phyloP scores from a whole-genome alignment of 2,329 filamentous ascomycete genomes.

The Trichoderma breve region DNA sequence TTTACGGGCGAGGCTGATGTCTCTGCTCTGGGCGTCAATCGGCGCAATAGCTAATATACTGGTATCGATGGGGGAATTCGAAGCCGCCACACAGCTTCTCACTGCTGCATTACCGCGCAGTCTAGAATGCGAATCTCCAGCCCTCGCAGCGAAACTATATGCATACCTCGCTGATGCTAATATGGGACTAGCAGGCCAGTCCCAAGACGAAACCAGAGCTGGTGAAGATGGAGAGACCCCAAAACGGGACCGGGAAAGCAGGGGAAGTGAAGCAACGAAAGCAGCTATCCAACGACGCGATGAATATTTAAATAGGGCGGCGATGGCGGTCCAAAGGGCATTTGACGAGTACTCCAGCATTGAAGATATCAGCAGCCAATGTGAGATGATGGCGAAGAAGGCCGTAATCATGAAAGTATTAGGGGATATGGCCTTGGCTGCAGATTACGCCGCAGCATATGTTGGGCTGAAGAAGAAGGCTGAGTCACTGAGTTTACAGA shows the following conservation, averaged over 20 bases:
- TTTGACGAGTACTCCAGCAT: conserved; percentile 64
- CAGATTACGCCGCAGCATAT: conserved; percentile 66
- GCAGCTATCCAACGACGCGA: conserved; percentile 38
- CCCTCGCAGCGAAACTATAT: conserved; percentile 65
- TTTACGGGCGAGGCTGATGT: conserved; percentile 65
- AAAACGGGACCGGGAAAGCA: neutral
- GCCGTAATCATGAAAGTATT: conserved; percentile 70
- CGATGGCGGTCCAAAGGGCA: conserved; percentile 61
- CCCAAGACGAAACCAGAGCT: neutral
- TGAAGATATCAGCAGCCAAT: conserved; percentile 65
- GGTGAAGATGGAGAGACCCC: neutral
- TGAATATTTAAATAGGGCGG: conserved; percentile 57
- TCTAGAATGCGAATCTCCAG: conserved; percentile 66
- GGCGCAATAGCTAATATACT: conserved; percentile 67
- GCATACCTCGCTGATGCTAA: conserved; percentile 70
- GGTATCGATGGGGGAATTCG: conserved; percentile 67
- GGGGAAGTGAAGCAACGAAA: neutral
- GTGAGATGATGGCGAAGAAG: conserved; percentile 80
- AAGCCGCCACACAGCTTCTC: conserved; percentile 62
- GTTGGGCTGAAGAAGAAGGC: conserved; percentile 51
- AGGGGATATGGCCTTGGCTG: conserved; percentile 62
- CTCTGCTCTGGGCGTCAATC: conserved; percentile 70
- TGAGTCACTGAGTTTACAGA: conserved; percentile 30
- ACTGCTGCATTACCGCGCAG: conserved; percentile 71
- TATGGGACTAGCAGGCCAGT: conserved; percentile 68